Evolutionary conservation across 805 yeast species (phyloP).

Genomic region (Myxozyma nipponensis): DNA sequence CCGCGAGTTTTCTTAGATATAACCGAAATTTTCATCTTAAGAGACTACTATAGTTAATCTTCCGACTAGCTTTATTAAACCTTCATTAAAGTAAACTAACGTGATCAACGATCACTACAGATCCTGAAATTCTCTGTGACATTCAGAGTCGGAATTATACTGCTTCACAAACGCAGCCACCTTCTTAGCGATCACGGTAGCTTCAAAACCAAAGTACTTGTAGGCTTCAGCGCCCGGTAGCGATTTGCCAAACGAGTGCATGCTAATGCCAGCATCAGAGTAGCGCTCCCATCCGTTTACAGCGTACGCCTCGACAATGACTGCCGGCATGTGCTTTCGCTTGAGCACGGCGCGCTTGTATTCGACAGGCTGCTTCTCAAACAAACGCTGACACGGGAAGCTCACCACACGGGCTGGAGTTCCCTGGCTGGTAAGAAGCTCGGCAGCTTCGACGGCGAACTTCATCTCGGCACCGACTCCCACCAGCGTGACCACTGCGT

Average conservation of each 20-base stretch:
- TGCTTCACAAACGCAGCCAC: constrained; percentile 32
- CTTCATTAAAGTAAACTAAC: no score
- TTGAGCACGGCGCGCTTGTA: constrained; percentile 33
- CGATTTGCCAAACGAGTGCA: constrained; percentile 39
- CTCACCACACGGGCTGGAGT: constrained; percentile 34
- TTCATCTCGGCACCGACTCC: constrained; percentile 36
- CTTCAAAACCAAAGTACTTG: constrained; percentile 36
- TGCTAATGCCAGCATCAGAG: constrained; percentile 38
- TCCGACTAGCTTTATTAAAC: no score
- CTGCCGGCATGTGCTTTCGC: constrained; percentile 32
- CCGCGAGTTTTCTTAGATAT: no score
- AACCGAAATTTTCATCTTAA: no score
- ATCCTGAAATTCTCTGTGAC: constrained; percentile 9
- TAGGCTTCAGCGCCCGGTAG: constrained; percentile 38
- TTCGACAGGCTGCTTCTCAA: constrained; percentile 34
- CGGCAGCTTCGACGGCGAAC: constrained; percentile 35
- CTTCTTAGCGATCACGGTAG: constrained; percentile 33
- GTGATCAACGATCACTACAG: no score
- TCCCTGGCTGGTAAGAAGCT: constrained; percentile 32
- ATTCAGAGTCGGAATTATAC: neutral
- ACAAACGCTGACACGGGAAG: constrained; percentile 38
- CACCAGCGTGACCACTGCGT: constrained; percentile 33
- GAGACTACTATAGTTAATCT: no score
- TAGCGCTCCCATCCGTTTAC: constrained; percentile 41
- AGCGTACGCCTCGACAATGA: constrained; percentile 39